Conservation (phyloP, 2,329 filamentous ascomycete species). For the Ilyonectria robusta region DNA sequence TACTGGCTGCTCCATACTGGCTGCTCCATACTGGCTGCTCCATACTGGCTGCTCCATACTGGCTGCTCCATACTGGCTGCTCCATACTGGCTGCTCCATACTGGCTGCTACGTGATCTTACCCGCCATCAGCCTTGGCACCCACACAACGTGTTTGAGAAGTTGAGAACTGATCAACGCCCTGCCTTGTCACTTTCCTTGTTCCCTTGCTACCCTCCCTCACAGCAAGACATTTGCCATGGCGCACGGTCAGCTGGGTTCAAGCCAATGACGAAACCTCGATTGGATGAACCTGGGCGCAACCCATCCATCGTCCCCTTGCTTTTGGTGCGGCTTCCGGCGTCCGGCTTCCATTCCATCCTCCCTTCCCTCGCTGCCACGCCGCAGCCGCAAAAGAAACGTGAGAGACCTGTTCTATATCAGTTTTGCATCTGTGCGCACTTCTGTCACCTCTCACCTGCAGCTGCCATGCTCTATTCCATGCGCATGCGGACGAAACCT, state of each 20-base stretch:
- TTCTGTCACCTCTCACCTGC: slow-evolving; percentile 16
- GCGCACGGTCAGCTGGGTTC: neutral
- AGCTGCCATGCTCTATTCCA: neutral
- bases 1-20: no score
- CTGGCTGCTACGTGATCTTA: neutral
- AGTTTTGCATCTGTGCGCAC: slow-evolving; percentile 17
- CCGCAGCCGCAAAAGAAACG: slow-evolving; percentile 8
- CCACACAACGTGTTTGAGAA: neutral
- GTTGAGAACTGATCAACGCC: neutral
- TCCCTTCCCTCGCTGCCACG: slow-evolving; percentile 3
- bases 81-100: neutral
- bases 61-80: neutral
- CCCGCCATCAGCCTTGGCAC: neutral
- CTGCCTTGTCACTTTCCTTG: no score
- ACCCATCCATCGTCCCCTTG: neutral
- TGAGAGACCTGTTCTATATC: neutral
- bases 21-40: neutral
- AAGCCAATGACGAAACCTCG: neutral
- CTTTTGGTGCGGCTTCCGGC: slow-evolving; percentile 2
- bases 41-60: neutral
- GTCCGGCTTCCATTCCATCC: neutral
- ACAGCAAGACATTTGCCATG: no score
- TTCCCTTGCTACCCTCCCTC: no score
- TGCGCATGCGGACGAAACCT: slow-evolving; percentile 11
- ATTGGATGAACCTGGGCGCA: neutral